Percentiles rank a stretch among this genome's conserved stretches.
Evolutionary conservation across 768 basidiomycete species (phyloP).

Genomic region (Holtermannia corniformis): DNA sequence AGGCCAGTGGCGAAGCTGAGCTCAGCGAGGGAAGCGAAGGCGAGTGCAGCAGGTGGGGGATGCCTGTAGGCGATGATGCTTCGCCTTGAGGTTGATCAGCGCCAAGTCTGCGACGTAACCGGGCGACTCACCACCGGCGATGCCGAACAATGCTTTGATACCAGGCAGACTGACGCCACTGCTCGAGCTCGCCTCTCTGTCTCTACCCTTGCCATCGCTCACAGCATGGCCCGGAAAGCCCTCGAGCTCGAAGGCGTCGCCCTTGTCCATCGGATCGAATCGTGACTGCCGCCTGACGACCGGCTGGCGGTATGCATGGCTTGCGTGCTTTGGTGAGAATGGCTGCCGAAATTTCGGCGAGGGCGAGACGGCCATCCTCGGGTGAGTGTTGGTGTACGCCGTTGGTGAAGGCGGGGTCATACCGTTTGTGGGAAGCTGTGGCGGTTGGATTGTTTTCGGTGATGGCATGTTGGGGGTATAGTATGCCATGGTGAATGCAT

Average conservation of each 20-base stretch:
- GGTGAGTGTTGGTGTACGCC: neutral
- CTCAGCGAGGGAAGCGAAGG: slow-evolving; percentile 23
- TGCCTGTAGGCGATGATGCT: slow-evolving; percentile 10
- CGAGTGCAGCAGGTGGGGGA: slow-evolving; percentile 10
- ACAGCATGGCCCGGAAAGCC: too few species aligned
- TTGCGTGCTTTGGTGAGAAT: neutral
- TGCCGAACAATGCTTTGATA: slow-evolving; percentile 32
- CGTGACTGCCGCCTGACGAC: slow-evolving; percentile 14
- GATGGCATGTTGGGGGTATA: neutral
- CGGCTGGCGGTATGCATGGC: neutral
- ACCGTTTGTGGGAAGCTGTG: neutral
- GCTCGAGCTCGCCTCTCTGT: neutral
- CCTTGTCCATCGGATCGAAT: slow-evolving; percentile 33
- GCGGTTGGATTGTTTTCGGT: neutral
- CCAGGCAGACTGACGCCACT: slow-evolving; percentile 27
- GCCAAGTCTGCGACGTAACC: neutral
- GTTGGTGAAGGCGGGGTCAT: neutral
- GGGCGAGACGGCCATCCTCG: neutral
- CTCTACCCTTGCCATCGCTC: neutral
- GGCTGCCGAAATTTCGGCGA: neutral
- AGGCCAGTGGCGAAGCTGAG: slow-evolving; percentile 22
- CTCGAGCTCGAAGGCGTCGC: slow-evolving; percentile 23
- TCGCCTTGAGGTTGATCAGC: slow-evolving; percentile 1
- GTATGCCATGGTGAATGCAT: neutral
- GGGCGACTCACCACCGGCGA: slow-evolving; percentile 15